A percentile compares a stretch with the other conserved stretches of the same genome.
phyloP scores from a whole-genome alignment of 345 rosid genomes.

The Ceriops tagal region DNA sequence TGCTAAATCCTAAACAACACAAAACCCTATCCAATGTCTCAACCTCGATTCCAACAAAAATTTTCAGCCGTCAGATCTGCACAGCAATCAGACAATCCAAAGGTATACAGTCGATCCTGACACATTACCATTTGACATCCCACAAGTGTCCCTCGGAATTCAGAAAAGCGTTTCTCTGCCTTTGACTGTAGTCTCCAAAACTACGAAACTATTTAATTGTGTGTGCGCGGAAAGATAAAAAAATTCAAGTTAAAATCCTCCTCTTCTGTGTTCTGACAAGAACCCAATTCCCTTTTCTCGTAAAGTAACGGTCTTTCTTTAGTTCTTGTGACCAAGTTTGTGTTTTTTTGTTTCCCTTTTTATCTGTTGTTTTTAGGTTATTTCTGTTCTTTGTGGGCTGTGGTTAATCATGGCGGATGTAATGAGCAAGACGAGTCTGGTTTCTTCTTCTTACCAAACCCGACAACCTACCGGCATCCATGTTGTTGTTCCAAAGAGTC shows the following conservation, averaged over 20 bases:
- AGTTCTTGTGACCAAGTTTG: background rate
- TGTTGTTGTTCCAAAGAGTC: constrained; percentile 27
- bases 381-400: background rate
- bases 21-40: constrained; percentile 35
- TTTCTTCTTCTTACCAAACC: constrained; percentile 29
- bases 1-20: background rate
- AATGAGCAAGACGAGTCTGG: constrained; percentile 42
- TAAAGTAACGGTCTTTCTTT: background rate
- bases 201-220: too few species aligned
- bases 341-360: background rate
- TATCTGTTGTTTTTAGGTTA: background rate
- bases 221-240: too few species aligned
- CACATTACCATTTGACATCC: background rate
- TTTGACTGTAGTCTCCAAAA: background rate
- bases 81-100: background rate
- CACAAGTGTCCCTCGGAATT: background rate
- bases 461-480: constrained; percentile 23
- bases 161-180: background rate
- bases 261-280: background rate
- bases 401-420: constrained; percentile 42
- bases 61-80: constrained; percentile 22
- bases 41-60: background rate
- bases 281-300: background rate
- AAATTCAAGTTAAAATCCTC: background rate
- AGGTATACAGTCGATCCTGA: constrained; percentile 2